Base-by-base conservation (phyloP, 768 basidiomycete species). In the Hygrophorus pudorinus region DNA sequence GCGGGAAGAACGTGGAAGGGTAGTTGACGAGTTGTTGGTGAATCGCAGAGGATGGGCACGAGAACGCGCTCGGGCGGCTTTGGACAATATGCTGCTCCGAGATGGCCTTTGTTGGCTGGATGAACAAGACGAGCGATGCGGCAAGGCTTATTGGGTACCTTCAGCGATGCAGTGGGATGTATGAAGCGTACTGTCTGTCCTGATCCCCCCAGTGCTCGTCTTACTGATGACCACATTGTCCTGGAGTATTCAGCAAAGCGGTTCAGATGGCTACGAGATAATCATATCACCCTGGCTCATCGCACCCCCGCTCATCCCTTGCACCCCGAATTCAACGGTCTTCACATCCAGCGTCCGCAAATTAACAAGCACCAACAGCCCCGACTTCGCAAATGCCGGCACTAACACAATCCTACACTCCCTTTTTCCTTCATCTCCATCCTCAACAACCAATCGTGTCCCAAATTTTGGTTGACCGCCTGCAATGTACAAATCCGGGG, bases 21-120 rank as follows among this genome's bases (percentile, higher is more conserved):
- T 97, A 5, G 76, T 77, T 0, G 79, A 82, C 52, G 73, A 76
- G 13, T 60, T 70, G 31, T 62, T 93, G 20, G 72, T 83, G 36
- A 55, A 58, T 24, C 61, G 71, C 42, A 77, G 75, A 12, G 81
- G 79, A 4, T 99, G 96, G 96, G 77, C 78, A 1, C 60, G 71
- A 39, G 85, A 85, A 29, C 73, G 96, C 20, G 83, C 86, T 3
- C 68, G 72, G 38, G 72, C 78, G 9, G 92, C 84, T 1, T 61
- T 98, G 54, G 82, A 91, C 54, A 92, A 93, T 49, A 92, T 94
- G 80, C 73, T 93, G 11, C 70, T 89, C 49, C 72, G 84, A 20
- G 92, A 98, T 50, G 94, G 93, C 1, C 66, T 94, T 18, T 93
- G 89, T 47, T 99, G 96, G 96, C 57, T 98, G 24, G 96, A 99